Evolutionary conservation across 2,329 filamentous ascomycete genomes (phyloP), one percentile per base, ranked within the genome.

Genomic region (Cercospora sesami): DNA sequence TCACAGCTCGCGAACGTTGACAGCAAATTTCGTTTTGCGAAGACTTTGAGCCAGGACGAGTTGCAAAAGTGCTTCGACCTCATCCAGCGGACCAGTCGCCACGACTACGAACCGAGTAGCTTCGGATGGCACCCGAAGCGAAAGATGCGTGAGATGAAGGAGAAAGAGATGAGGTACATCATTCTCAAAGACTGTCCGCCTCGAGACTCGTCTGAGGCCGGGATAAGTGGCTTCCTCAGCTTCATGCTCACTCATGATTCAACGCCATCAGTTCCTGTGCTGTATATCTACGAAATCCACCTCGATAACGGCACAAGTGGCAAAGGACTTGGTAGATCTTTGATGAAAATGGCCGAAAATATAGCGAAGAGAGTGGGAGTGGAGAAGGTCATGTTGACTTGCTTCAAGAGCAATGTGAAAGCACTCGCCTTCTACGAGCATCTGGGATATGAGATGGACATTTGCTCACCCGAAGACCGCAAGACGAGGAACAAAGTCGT

Each of bases 281-380:
- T 93, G 21, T 94, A 93, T 78, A 89, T 91, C 77, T 94, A 93
- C 77, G 91, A 94, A 79, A 87, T 94, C 39, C 91, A 94, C 75
- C 83, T 94, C 3, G 79, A 82, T 42, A 79, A 83, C 1, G 79
- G 81, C 1, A 76, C 91, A 4, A 85, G 86, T 72, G 84, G 89
- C 80, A 87, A 77, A 14, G 90, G 91, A 0, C 80, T 94, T 2
- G 90, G 88, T 1, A 81, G 76, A 12, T 79, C 83, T 12, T 81
- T 94, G 45, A 87, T 94, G 81, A 74, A 78, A 1, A 80, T 87
- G 67, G 83, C 87, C 7, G 83, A 85, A 58, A 75, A 76, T 4
- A 81, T 89, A 4, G 90, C 86, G 7, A 70, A 78, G 23, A 83
- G 83, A 64, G 84, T 89, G 23, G 81, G 82, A 0, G 82, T 90